Evolutionary conservation across 441 rosid genomes (phyloP).

Genomic region (Erysimum cheiri): DNA sequence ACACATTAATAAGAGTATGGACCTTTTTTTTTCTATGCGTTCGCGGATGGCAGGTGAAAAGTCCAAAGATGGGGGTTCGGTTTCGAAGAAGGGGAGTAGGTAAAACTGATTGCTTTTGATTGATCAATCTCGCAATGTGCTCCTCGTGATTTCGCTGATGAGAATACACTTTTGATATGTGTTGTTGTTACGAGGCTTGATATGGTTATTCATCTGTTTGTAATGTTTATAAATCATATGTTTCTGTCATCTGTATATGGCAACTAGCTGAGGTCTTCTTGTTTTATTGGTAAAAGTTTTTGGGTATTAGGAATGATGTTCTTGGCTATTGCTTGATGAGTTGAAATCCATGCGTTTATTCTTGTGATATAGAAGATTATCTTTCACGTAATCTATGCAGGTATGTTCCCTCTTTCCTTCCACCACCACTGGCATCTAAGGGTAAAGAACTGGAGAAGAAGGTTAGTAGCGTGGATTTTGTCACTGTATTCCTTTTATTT

Average conservation of each 20-base stretch:
- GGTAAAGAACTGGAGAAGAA: conserved; percentile 90
- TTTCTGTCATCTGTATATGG: background rate
- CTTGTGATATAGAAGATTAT: conserved; percentile 54
- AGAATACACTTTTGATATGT: conserved; percentile 19
- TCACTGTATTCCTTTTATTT: conserved; percentile 5
- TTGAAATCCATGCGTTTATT: conserved; percentile 25
- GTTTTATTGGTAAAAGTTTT: background rate
- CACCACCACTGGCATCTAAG: conserved; percentile 90
- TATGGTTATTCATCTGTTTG: background rate
- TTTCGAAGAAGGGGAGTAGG: conserved; percentile 99
- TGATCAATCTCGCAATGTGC: conserved; percentile 47
- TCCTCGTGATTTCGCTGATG: background rate
- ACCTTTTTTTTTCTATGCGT: conserved; percentile 88
- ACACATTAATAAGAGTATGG: conserved; percentile 93
- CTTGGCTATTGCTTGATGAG: conserved; percentile 23
- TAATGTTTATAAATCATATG: background rate
- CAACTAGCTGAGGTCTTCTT: conserved; percentile 13
- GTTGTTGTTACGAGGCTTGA: conserved; percentile 12
- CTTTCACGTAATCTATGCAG: conserved; percentile 59
- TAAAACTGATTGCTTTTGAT: conserved; percentile 81
- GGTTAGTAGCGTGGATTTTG: conserved; percentile 54
- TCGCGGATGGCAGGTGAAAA: conserved; percentile 99
- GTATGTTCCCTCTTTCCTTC: conserved; percentile 99
- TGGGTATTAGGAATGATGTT: conserved; percentile 26
- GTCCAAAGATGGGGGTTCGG: conserved; percentile 99